A percentile compares a stretch with the other conserved stretches of the same genome.
Conservation (phyloP, 2,329 filamentous ascomycete species). For the Plenodomus tracheiphilus region DNA sequence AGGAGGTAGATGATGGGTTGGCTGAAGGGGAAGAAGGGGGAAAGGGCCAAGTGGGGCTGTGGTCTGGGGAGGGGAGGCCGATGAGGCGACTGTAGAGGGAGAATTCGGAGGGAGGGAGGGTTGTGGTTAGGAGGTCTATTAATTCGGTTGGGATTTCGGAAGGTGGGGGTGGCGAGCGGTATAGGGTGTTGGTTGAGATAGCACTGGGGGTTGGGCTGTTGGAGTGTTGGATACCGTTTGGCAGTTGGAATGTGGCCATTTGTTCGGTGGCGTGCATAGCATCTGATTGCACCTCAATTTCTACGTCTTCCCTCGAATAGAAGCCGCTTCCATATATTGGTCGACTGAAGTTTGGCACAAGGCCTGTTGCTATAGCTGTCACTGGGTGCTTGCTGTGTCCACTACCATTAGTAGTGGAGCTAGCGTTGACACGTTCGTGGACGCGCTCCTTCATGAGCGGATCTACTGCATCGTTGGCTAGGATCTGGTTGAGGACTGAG, state of each 20-base stretch:
- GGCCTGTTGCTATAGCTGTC: constrained; percentile 3
- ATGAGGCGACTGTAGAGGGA: constrained; percentile 7
- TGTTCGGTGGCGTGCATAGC: neutral
- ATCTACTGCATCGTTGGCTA: constrained; percentile 8
- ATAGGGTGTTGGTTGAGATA: neutral
- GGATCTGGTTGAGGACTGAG: constrained; percentile 8
- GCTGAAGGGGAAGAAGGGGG: neutral
- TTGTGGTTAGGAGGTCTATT: constrained; percentile 8
- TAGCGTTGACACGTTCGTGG: constrained; percentile 1
- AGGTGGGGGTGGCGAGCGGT: neutral
- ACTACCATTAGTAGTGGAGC: neutral
- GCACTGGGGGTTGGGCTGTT: neutral
- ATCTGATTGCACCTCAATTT: neutral
- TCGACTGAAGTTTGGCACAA: constrained; percentile 32
- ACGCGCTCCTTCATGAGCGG: constrained; percentile 5
- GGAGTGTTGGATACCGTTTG: neutral
- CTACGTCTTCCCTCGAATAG: neutral
- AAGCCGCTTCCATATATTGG: constrained; percentile 16
- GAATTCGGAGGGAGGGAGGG: constrained; percentile 18
- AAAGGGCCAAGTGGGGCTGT: neutral
- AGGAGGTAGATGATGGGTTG: neutral
- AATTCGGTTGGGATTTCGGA: constrained; percentile 2
- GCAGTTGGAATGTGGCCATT: neutral
- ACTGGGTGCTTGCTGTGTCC: neutral
- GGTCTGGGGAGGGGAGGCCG: neutral